A percentile compares a stretch with the other conserved stretches of the same genome.
Conservation (phyloP, 2,329 filamentous ascomycete genomes). For the Albifimbria verrucaria region DNA sequence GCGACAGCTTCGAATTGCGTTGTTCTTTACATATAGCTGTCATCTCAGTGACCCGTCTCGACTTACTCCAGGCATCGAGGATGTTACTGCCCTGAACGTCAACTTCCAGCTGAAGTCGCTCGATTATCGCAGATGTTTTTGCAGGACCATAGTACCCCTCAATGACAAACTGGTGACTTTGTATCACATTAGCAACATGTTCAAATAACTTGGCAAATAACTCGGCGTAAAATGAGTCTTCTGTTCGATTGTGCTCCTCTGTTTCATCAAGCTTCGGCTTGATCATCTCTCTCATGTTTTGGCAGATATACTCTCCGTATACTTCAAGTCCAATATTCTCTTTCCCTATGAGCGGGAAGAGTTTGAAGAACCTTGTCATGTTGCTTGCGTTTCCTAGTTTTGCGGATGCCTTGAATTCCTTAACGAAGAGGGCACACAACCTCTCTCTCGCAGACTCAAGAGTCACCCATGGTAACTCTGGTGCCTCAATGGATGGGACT, state of each 20-base stretch:
- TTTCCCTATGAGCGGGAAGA: constrained; percentile 90
- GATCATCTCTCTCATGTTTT: constrained; percentile 83
- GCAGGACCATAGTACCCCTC: constrained; percentile 93
- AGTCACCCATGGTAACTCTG: constrained; percentile 83
- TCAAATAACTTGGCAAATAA: constrained; percentile 90
- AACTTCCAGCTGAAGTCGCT: constrained; percentile 87
- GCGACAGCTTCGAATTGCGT: constrained; percentile 93
- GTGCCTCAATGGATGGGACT: constrained; percentile 93
- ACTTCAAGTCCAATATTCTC: constrained; percentile 88
- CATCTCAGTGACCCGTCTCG: constrained; percentile 77
- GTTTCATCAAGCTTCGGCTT: constrained; percentile 70
- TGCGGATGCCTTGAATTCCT: constrained; percentile 92
- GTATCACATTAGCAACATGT: constrained; percentile 95
- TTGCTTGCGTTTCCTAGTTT: constrained; percentile 79
- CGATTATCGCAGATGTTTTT: constrained; percentile 93
- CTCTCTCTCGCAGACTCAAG: constrained; percentile 85
- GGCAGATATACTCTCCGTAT: constrained; percentile 93
- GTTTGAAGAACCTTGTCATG: constrained; percentile 95
- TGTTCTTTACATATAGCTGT: constrained; percentile 97
- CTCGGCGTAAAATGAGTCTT: constrained; percentile 88
- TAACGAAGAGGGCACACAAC: constrained; percentile 82
- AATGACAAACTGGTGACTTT: constrained; percentile 84
- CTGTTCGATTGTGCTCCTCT: constrained; percentile 48
- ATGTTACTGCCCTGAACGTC: constrained; percentile 96
- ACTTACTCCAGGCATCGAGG: constrained; percentile 91